A percentile compares a stretch with the other conserved stretches of the same genome.
Conservation (phyloP, 192 early-diverging fungal species). For the Hyaloraphidium curvatum region DNA sequence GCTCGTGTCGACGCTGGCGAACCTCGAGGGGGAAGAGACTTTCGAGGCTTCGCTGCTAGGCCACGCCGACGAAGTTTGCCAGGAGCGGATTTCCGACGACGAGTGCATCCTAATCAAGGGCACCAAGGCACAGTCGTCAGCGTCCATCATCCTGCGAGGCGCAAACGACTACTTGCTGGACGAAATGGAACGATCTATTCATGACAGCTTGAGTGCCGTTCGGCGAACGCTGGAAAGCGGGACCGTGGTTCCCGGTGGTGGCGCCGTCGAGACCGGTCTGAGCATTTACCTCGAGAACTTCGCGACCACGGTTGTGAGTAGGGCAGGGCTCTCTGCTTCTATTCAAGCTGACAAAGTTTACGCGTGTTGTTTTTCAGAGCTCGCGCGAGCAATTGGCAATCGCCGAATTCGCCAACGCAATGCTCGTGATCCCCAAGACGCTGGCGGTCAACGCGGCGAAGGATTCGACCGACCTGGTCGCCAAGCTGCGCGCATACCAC, state of each 20-base stretch:
- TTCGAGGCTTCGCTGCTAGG: slow-evolving; percentile 79
- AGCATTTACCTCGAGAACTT: slow-evolving; percentile 97
- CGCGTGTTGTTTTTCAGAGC: slow-evolving; percentile 23
- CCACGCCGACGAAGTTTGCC: slow-evolving; percentile 84
- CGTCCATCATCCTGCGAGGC: slow-evolving; percentile 91
- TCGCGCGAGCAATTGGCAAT: slow-evolving; percentile 97
- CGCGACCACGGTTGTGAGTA: slow-evolving; percentile 76
- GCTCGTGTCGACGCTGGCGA: slow-evolving; percentile 82
- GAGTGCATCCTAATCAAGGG: slow-evolving; percentile 92
- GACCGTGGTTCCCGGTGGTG: slow-evolving; percentile 91
- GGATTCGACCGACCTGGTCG: slow-evolving; percentile 89
- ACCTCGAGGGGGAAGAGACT: slow-evolving; percentile 95
- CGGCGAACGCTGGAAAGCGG: slow-evolving; percentile 93
- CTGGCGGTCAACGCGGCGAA: slow-evolving; percentile 96
- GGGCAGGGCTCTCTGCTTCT: background rate
- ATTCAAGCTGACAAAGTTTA: background rate
- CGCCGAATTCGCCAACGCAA: slow-evolving; percentile 86
- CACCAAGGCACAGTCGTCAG: slow-evolving; percentile 67
- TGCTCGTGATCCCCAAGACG: slow-evolving; percentile 93
- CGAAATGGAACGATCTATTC: slow-evolving; percentile 96
- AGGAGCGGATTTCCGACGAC: slow-evolving; percentile 94
- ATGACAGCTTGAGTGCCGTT: slow-evolving; percentile 86
- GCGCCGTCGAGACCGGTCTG: slow-evolving; percentile 84
- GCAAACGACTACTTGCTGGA: slow-evolving; percentile 99
- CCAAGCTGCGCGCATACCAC: slow-evolving; percentile 92